Evolutionary conservation across 2,329 filamentous ascomycete genomes (phyloP).

Genomic region (Claviceps capensis): DNA sequence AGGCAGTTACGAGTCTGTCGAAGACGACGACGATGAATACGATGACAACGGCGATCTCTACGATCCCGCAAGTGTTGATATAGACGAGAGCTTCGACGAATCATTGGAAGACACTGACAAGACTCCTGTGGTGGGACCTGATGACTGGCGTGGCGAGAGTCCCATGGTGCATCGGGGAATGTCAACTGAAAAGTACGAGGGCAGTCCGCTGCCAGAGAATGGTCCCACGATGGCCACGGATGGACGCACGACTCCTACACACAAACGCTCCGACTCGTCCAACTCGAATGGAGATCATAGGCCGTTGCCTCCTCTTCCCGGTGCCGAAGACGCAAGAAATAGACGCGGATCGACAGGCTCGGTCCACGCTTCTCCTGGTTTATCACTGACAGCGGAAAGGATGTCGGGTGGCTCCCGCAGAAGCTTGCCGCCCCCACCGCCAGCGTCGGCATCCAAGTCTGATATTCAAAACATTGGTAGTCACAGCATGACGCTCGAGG

Average conservation of each 20-base stretch:
- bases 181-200: constrained; percentile 38
- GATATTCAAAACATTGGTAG: constrained; percentile 67
- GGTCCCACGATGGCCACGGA: constrained; percentile 27
- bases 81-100: constrained; percentile 86
- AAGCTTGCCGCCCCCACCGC: constrained; percentile 59
- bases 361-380: constrained; percentile 43
- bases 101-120: constrained; percentile 93
- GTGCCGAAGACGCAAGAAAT: constrained; percentile 29
- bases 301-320: constrained; percentile 76
- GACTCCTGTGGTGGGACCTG: constrained; percentile 92
- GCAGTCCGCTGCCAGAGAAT: constrained; percentile 51
- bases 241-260: constrained; percentile 29
- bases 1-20: constrained; percentile 80
- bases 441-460: constrained; percentile 52
- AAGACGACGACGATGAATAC: constrained; percentile 55
- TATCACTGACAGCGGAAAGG: constrained; percentile 59
- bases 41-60: constrained; percentile 46
- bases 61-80: constrained; percentile 37
- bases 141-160: constrained; percentile 80
- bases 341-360: constrained; percentile 30
- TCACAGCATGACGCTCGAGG: constrained; percentile 69
- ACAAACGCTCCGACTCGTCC: constrained; percentile 55
- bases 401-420: constrained; percentile 52
- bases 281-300: constrained; percentile 70
- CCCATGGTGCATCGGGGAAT: constrained; percentile 20